phyloP scores from a whole-genome alignment of 345 rosid genomes.

The Eucalyptus polyanthemos region DNA sequence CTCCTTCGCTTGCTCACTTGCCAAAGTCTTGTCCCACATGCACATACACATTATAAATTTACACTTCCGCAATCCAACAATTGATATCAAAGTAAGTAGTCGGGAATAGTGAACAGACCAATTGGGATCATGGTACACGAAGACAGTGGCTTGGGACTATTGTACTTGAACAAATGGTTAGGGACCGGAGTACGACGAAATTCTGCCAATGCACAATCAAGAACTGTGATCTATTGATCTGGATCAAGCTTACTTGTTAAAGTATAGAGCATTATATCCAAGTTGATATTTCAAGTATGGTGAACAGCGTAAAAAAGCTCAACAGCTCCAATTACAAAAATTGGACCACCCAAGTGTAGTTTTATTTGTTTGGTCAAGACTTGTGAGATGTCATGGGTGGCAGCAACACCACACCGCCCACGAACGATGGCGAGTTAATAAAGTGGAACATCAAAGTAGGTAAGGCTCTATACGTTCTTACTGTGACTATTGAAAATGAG shows the following conservation, averaged over 20 bases:
- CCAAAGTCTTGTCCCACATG: not conserved
- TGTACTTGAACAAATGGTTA: not conserved
- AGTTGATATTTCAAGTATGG: not conserved
- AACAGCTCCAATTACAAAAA: not conserved
- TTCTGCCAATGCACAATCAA: not conserved
- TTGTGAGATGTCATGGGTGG: not conserved
- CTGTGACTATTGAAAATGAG: not conserved
- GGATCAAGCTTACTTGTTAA: not conserved
- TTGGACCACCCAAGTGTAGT: not conserved
- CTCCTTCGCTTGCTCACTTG: not conserved
- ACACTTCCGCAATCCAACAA: not conserved
- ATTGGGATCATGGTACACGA: not conserved
- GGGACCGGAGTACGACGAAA: not conserved
- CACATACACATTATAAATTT: not conserved
- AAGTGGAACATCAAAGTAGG: not conserved
- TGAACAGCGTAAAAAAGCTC: not conserved
- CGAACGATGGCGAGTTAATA: accelerated
- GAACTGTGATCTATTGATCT: not conserved
- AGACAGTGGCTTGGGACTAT: not conserved
- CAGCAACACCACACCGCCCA: not conserved
- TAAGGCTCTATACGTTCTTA: not conserved
- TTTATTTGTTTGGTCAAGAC: not conserved
- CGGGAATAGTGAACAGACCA: not conserved
- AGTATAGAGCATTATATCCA: not conserved
- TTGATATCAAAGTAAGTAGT: not conserved